These are phyloP conservation scores for Diplocarpon rosae DNA, from an alignment of 2,329 filamentous ascomycete species.

Conservation along the genomic window DNA sequence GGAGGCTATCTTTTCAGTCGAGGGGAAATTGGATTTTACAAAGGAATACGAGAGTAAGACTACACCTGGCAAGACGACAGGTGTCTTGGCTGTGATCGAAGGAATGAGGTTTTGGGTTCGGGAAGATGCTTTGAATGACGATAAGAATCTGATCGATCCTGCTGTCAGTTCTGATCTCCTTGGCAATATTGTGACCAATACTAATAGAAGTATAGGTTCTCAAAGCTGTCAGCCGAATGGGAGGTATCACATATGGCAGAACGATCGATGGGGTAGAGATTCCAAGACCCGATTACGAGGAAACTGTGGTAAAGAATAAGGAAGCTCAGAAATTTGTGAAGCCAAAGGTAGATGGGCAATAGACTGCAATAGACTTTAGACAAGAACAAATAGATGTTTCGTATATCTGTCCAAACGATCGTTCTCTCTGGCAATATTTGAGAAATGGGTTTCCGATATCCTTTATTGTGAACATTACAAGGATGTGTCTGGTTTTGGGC, in stretches of 20 bases:
- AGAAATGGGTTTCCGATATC: too few species aligned
- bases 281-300: slow-evolving; percentile 42
- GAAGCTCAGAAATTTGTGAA: slow-evolving; percentile 46
- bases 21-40: slow-evolving; percentile 65
- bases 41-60: slow-evolving; percentile 67
- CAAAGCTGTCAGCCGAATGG: slow-evolving; percentile 65
- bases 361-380: slow-evolving; percentile 4
- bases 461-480: too few species aligned
- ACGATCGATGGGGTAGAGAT: slow-evolving; percentile 62
- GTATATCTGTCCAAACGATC: too few species aligned
- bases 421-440: not conserved
- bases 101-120: slow-evolving; percentile 81
- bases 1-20: slow-evolving; percentile 74
- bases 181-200: not conserved
- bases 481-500: too few species aligned
- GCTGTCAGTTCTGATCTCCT: slow-evolving; percentile 35
- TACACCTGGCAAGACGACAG: slow-evolving; percentile 62
- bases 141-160: slow-evolving; percentile 63
- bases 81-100: slow-evolving; percentile 67
- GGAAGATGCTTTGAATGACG: slow-evolving; percentile 77
- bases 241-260: slow-evolving; percentile 77
- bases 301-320: slow-evolving; percentile 36
- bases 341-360: slow-evolving; percentile 33
- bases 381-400: not conserved
- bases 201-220: slow-evolving; percentile 42